A percentile compares a stretch with the other conserved stretches of the same genome.
Conservation (phyloP, 148 eudicot genomes). For the Diospyros kaki region DNA sequence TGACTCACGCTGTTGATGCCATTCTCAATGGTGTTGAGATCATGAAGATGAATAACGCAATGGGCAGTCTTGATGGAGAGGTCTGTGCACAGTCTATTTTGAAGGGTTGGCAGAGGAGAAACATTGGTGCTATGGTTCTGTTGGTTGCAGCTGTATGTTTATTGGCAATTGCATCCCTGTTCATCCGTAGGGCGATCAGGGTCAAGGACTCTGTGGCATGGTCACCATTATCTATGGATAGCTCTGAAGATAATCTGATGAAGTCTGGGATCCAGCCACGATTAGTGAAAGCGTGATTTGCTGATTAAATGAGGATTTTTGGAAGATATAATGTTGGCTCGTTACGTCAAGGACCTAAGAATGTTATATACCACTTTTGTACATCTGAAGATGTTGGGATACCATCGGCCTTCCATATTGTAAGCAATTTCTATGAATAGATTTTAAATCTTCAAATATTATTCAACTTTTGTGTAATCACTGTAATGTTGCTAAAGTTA, state of each 20-base stretch:
- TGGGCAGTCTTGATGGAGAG: conserved; percentile 72
- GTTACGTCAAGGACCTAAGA: background rate
- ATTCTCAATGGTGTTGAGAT: conserved; percentile 83
- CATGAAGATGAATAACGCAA: conserved; percentile 59
- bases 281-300: conserved; percentile 15
- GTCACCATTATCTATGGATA: conserved; percentile 59
- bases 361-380: background rate
- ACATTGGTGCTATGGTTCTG: conserved; percentile 33
- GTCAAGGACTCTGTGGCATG: conserved; percentile 42
- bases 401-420: background rate
- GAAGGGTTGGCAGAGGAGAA: conserved; percentile 31
- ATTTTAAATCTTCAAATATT: background rate
- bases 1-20: conserved; percentile 46
- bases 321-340: background rate
- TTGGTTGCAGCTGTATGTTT: conserved; percentile 52
- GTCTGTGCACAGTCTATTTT: conserved; percentile 33
- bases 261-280: conserved; percentile 28
- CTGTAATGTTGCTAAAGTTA: background rate
- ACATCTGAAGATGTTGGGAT: background rate
- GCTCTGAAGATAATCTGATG: conserved; percentile 33
- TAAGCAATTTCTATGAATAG: background rate
- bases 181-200: conserved; percentile 43
- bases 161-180: conserved; percentile 55
- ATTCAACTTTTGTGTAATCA: no score
- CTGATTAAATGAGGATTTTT: background rate